phyloP scores from a whole-genome alignment of 257 asterid genomes.

The Misopates orontium region DNA sequence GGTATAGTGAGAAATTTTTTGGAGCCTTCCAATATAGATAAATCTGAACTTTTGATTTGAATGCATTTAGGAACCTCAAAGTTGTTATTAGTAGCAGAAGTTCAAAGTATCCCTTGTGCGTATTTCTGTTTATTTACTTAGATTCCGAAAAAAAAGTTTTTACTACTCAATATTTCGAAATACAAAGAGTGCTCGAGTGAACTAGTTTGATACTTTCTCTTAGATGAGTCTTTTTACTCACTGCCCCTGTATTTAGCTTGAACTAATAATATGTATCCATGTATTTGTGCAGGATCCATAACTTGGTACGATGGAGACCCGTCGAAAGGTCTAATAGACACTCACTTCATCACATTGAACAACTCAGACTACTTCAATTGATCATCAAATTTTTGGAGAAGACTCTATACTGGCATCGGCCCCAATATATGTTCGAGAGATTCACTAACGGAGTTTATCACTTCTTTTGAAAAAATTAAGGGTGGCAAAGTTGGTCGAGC shows the following conservation, averaged over 20 bases:
- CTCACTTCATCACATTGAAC: conserved; percentile 57
- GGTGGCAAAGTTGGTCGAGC: conserved; percentile 3
- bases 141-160: no score
- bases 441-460: conserved; percentile 11
- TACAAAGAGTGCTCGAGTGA: not conserved
- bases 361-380: conserved; percentile 53
- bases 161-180: not conserved
- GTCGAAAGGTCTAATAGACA: conserved; percentile 51
- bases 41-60: not conserved
- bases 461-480: not conserved
- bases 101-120: no score
- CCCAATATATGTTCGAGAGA: conserved; percentile 2
- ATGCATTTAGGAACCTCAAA: not conserved
- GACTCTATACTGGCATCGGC: conserved; percentile 19
- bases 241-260: no score
- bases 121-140: no score
- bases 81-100: not conserved
- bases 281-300: conserved; percentile 62
- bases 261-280: conserved; percentile 5
- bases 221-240: no score
- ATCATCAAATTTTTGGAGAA: conserved; percentile 5
- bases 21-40: not conserved
- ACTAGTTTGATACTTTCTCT: no score
- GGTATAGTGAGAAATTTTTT: conserved; percentile 36
- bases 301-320: conserved; percentile 66